Percentiles rank a stretch among this genome's conserved stretches.
phyloP scores from a whole-genome alignment of 225 moss, liverwort and hornwort genomes.

The Bryoerythrophyllum caledonicum region DNA sequence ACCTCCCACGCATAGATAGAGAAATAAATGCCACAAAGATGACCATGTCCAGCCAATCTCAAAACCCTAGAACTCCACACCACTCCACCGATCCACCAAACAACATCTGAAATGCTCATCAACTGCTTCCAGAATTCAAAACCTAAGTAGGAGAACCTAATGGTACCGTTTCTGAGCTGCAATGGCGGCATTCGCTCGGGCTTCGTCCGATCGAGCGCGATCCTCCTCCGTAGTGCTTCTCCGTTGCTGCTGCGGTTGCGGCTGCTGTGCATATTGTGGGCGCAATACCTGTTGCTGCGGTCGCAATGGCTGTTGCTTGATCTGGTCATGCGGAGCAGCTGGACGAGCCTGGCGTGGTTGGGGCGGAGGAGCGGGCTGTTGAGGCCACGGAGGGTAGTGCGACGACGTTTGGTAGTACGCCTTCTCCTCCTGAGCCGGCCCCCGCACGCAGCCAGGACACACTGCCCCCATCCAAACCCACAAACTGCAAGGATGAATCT shows the following conservation, averaged over 20 bases:
- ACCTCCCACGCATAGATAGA: background rate
- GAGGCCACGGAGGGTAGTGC: slow-evolving; percentile 15
- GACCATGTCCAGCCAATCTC: background rate
- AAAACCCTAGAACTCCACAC: background rate
- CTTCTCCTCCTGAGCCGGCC: slow-evolving; percentile 19
- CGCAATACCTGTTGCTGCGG: background rate
- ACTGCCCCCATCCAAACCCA: slow-evolving; percentile 41
- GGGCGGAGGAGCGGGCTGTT: background rate
- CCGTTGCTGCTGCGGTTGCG: background rate
- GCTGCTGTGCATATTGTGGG: background rate
- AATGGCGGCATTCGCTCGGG: slow-evolving; percentile 45
- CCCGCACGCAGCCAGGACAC: slow-evolving; percentile 30
- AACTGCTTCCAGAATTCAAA: background rate
- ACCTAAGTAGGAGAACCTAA: background rate
- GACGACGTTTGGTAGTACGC: slow-evolving; percentile 7
- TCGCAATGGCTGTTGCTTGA: background rate
- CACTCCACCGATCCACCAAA: background rate
- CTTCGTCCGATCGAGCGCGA: slow-evolving; percentile 35
- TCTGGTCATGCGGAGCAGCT: too few relatives aligned
- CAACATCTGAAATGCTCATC: background rate
- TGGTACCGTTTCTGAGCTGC: slow-evolving; percentile 47
- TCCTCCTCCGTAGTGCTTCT: slow-evolving; percentile 17
- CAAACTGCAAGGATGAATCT: background rate
- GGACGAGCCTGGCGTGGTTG: too few relatives aligned
- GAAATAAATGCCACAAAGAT: too few relatives aligned